Evolutionary conservation across 1,139 yeast genomes (phyloP), one percentile per base, ranked within the genome.

Genomic region (Yamadazyma trypodendri): DNA sequence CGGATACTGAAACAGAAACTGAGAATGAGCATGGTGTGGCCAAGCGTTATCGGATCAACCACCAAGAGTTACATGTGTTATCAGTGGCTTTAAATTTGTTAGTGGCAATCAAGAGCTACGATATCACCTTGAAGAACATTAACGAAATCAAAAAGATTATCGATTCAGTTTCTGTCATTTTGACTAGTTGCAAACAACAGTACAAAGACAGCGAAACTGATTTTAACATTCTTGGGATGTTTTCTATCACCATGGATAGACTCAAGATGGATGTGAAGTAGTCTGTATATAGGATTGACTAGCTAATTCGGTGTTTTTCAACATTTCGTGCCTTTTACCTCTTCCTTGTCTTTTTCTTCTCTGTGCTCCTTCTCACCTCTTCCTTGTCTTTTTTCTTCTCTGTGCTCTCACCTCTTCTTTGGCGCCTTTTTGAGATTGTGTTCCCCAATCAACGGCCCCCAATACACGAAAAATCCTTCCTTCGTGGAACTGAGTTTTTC

Each of bases 381-480:
- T n/a, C n/a, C n/a, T n/a, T n/a, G n/a, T n/a, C n/a, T n/a, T n/a
- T n/a, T n/a, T n/a, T n/a, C n/a, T n/a, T n/a, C n/a, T n/a, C n/a
- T 18, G 21, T 18, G 5, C 8, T 18, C 3, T 30, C 20, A 29
- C n/a, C 36, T 36, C 29, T 45, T 47, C 28, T 54, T 52, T 12
- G 36, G 29, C 1, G 51, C 40, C 13, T 48, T 44, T 21, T 41
- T 41, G 6, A 30, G 31, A 21, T 40, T 52, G 40, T 72, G 47
- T 46, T 84, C 94, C 41, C 84, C 92, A 23, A 85, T 81, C 44
- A 94, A 68, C 4, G 96, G 95, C 0, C 99, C 99, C 70, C 90
- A 87, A 58, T 83, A 94, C 0, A 94, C 97, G 53, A 92, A 94
- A 59, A 92, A 94, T 2, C 98, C 98, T 54, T 92, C 97, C 49